Conservation (phyloP, 345 rosid species). For the thale cress (Arabidopsis thaliana) region TAIR10.1 NC_003071.7:2333501-2334000, state of each 20-base stretch:
- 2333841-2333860: not conserved
- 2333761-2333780: not conserved
- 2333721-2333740: conserved; percentile 92
- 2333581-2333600: not conserved
- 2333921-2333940: conserved; percentile 98
- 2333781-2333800: not conserved
- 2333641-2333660: conserved; percentile 10
- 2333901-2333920: conserved; percentile 86
- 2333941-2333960: conserved; percentile 87
- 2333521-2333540: not conserved
- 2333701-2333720: conserved; percentile 89
- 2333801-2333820: not conserved
- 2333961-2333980: conserved; percentile 84
- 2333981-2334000: not conserved
- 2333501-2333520: not conserved
- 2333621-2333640: conserved; percentile 3
- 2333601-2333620: not conserved
- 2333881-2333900: conserved; percentile 20
- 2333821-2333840: not conserved
- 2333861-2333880: not conserved
- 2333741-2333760: conserved; percentile 8
- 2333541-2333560: not conserved
- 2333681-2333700: conserved; percentile 82
- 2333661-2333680: not conserved
- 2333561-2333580: not conserved